phyloP scores from a whole-genome alignment of 331 rosid species.

The Malus hybrid region DNA sequence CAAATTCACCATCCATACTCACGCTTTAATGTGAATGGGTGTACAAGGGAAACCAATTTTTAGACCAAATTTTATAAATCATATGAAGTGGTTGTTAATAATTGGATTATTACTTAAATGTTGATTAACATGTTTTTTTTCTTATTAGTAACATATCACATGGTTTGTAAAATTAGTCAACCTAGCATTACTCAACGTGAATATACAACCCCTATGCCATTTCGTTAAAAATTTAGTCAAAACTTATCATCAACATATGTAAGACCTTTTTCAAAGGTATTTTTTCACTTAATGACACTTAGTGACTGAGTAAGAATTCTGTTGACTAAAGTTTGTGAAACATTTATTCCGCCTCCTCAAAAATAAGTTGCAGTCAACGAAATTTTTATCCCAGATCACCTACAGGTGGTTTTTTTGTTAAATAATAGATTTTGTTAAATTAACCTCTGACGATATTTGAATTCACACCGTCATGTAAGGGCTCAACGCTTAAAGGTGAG shows the following conservation, averaged over 20 bases:
- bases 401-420: too few species aligned
- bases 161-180: too few species aligned
- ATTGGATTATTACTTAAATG: too few species aligned
- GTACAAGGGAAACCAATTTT: too few species aligned
- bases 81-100: too few species aligned
- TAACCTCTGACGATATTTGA: accelerated
- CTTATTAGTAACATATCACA: too few species aligned
- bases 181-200: background rate
- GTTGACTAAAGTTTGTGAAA: background rate
- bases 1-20: background rate
- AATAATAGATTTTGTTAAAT: too few species aligned
- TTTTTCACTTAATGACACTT: background rate
- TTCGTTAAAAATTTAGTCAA: background rate
- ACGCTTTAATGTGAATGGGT: too few species aligned
- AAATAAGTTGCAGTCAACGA: background rate
- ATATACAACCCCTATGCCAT: background rate
- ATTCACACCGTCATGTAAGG: accelerated
- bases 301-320: background rate
- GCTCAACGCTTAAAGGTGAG: background rate
- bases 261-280: background rate
- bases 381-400: background rate
- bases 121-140: too few species aligned
- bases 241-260: too few species aligned
- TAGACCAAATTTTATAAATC: too few species aligned
- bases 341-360: background rate